Evolutionary conservation across 352 stramenopile genomes (phyloP).

Genomic region (Poterioochromonas sp.): DNA sequence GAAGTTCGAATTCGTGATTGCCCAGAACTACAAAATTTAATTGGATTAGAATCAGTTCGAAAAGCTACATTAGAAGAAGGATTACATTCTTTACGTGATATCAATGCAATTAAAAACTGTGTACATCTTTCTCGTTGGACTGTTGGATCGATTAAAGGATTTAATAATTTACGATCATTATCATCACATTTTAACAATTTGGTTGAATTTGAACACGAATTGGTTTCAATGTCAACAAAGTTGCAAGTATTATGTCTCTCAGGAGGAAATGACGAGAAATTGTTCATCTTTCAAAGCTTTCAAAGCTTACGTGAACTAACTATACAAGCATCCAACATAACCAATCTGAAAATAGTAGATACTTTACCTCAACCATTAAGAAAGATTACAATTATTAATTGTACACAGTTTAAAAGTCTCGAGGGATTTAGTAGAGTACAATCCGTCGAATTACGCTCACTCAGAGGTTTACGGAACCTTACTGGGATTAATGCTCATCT

Average conservation of each 20-base stretch:
- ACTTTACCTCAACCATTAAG: conserved; percentile 14
- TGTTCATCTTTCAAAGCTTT: conserved; percentile 15
- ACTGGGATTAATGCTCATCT: too few species aligned
- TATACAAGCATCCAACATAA: conserved; percentile 15
- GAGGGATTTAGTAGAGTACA: too few species aligned
- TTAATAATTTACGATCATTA: conserved; percentile 19
- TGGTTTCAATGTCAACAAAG: conserved; percentile 10
- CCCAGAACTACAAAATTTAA: conserved; percentile 15
- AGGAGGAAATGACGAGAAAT: conserved; percentile 13
- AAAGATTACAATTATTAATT: conserved; percentile 25
- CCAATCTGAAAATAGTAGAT: conserved; percentile 15
- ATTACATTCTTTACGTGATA: conserved; percentile 17
- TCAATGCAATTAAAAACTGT: conserved; percentile 9
- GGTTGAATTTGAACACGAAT: conserved; percentile 14
- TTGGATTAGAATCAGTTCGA: conserved; percentile 14
- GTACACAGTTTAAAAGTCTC: conserved; percentile 53
- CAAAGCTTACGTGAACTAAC: conserved; percentile 13
- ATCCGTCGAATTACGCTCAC: too few species aligned
- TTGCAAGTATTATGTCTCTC: conserved; percentile 14
- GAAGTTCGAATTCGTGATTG: conserved; percentile 13
- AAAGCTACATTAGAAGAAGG: conserved; percentile 14
- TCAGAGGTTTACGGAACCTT: too few species aligned
- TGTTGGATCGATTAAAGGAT: conserved; percentile 14
- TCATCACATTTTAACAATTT: conserved; percentile 18
- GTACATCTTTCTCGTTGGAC: conserved; percentile 8